Conservation (phyloP, 2,329 filamentous ascomycete genomes). For the Fusarium tricinctum region DNA sequence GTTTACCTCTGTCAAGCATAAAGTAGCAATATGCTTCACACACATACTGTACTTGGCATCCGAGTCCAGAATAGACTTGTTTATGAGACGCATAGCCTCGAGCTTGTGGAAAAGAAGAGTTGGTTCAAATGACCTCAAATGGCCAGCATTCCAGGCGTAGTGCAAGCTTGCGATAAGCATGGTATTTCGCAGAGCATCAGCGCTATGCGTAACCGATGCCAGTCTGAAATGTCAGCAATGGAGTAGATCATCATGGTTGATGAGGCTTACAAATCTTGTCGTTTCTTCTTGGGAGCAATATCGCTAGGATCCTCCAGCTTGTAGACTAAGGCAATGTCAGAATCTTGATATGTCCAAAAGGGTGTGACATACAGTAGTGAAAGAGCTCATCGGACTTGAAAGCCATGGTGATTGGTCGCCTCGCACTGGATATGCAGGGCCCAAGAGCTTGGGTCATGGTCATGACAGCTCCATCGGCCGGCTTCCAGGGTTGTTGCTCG, state of each 20-base stretch:
- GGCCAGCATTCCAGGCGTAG: constrained; percentile 39
- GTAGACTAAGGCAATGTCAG: constrained; percentile 6
- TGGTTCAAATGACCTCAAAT: constrained; percentile 29
- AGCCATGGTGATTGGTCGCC: constrained; percentile 36
- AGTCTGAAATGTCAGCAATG: constrained; percentile 9
- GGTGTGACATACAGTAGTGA: constrained; percentile 36
- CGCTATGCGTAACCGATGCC: constrained; percentile 8
- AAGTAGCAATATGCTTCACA: constrained; percentile 37
- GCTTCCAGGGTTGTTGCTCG: constrained; percentile 40
- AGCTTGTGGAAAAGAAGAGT: constrained; percentile 44
- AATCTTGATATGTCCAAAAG: not conserved
- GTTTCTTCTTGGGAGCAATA: constrained; percentile 8
- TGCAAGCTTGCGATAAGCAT: constrained; percentile 44
- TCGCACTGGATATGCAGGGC: constrained; percentile 1
- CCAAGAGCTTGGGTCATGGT: constrained; percentile 17
- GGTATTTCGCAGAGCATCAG: constrained; percentile 36
- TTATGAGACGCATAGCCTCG: constrained; percentile 37
- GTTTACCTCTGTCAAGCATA: constrained; percentile 40
- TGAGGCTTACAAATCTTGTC: constrained; percentile 9
- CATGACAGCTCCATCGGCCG: not conserved
- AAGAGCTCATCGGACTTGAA: constrained; percentile 44
- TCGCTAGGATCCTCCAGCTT: constrained; percentile 13
- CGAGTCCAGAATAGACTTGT: constrained; percentile 11
- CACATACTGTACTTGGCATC: constrained; percentile 9
- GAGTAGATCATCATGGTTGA: rapidly evolving